Percentiles rank a stretch among this genome's conserved stretches.
Conservation (phyloP, 306 rosid species). For the Myrica gale region DNA sequence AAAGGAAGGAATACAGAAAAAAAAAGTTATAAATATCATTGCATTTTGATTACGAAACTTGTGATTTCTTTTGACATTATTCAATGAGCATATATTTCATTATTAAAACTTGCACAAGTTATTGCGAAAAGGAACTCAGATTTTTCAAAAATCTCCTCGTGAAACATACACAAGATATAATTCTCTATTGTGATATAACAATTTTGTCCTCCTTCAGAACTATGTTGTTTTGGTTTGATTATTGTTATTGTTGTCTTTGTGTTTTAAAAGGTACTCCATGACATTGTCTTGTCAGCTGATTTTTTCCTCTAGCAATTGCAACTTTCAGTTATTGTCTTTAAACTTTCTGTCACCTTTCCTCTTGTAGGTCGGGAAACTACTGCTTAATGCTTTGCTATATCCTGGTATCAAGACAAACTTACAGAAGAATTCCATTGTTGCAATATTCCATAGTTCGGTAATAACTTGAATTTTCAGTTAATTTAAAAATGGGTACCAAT, state of each 20-base stretch:
- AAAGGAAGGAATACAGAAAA: no score
- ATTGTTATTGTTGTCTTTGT: no score
- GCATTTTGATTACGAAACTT: no score
- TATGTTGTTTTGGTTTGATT: neutral
- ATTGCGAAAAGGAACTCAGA: no score
- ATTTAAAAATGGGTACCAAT: no score
- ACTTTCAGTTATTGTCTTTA: neutral
- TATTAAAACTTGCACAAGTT: neutral
- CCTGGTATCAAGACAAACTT: conserved; percentile 87
- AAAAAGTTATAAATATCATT: no score
- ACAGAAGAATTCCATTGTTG: conserved; percentile 89
- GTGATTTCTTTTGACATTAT: neutral
- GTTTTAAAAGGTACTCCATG: no score
- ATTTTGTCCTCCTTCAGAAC: neutral
- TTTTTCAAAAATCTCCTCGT: no score
- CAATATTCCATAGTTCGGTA: conserved; percentile 93
- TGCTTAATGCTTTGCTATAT: conserved; percentile 86
- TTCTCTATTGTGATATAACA: neutral
- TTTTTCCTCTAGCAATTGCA: neutral
- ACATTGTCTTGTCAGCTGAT: no score
- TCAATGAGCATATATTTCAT: neutral
- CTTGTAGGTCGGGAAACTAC: conserved; percentile 83
- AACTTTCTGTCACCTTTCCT: conserved; percentile 25
- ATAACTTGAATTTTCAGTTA: conserved; percentile 12
- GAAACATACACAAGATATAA: no score